Base-by-base conservation (phyloP, 371 early-diverging fungal species). In the Rhizomucor miehei region DNA sequence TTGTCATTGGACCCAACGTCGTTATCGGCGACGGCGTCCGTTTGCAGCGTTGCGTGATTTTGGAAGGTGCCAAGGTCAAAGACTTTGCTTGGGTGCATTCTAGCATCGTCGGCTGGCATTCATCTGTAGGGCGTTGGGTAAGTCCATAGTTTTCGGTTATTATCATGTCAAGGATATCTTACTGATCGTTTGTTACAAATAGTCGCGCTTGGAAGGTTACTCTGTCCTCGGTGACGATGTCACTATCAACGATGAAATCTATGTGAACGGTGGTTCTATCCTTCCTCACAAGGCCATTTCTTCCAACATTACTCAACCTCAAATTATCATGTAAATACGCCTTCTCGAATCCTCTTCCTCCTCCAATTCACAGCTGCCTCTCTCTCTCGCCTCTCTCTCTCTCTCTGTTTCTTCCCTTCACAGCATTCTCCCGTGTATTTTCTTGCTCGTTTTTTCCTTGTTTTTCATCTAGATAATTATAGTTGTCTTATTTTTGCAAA, bases 71-170 rank as follows among this genome's bases (percentile, higher is more conserved):
- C 14, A 75, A 79, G 29, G 80, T 99, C 63, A 92, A 90, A 71
- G 92, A 95, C 74, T 86, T 88, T 75, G 91, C 95, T 8, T 93
- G 93, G 89, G 84, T 99, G 52, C 84, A 89, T 62, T 89, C 87
- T 61, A 85, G 90, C 49, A 98, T 99, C 66, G 84, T 99, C 25
- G 99, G 99, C 56, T 99, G 98, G 98, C 89, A 94, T 69, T 93
- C 94, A 44, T 89, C 89, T 20, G 81, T 98, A 16, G 98, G 97
- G 17, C 84, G 91, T 59, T 97, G 96, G 98, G 55, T 55, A 39
- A 55, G 48, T 38, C 20, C 1, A 24, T 1, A 9, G 6, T 25
- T 20, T 14, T n/a, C 14, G 20, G 11, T 39, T 21, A 40, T 39
- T 39, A 38, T 39, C 38, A 39, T 36, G 37, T 25, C 4, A 6